Percentiles rank a stretch among this genome's conserved stretches.
These are phyloP conservation scores for Candida vartiovaarae DNA, from an alignment of 805 yeast species.

Conservation along the genomic window DNA sequence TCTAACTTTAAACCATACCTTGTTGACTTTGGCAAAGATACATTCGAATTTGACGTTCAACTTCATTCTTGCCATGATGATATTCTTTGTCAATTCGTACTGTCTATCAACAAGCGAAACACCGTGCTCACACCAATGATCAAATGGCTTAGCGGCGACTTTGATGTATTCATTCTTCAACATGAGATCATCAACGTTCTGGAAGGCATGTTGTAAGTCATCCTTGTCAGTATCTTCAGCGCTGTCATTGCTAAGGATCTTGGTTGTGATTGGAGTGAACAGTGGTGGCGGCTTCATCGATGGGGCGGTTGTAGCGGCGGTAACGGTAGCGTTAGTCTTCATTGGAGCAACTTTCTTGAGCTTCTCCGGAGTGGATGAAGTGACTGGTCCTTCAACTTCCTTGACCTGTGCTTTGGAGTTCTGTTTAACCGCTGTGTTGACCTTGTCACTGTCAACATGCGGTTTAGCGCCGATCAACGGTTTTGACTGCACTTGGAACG, in stretches of 20 bases:
- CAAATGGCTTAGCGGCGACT: slow-evolving; percentile 20
- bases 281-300: slow-evolving; percentile 9
- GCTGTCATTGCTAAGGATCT: slow-evolving; percentile 5
- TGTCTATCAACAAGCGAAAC: slow-evolving; percentile 28
- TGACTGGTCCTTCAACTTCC: neutral
- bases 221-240: neutral
- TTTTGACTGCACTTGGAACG: too few species aligned
- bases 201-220: slow-evolving; percentile 13
- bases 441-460: too few species aligned
- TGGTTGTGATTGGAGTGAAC: slow-evolving; percentile 4
- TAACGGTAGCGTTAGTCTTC: neutral
- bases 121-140: slow-evolving; percentile 34
- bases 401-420: neutral
- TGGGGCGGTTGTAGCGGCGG: neutral
- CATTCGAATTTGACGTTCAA: slow-evolving; percentile 32
- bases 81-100: slow-evolving; percentile 25
- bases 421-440: too few species aligned
- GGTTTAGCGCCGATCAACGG: too few species aligned
- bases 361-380: neutral
- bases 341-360: neutral
- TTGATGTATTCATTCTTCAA: slow-evolving; percentile 22
- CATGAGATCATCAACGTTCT: slow-evolving; percentile 13
- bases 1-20: slow-evolving; percentile 28
- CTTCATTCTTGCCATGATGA: slow-evolving; percentile 32
- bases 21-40: slow-evolving; percentile 32